These are phyloP conservation scores for Trametes sp. DNA, from an alignment of 1,284 basidiomycete genomes.

Conservation along the genomic window DNA sequence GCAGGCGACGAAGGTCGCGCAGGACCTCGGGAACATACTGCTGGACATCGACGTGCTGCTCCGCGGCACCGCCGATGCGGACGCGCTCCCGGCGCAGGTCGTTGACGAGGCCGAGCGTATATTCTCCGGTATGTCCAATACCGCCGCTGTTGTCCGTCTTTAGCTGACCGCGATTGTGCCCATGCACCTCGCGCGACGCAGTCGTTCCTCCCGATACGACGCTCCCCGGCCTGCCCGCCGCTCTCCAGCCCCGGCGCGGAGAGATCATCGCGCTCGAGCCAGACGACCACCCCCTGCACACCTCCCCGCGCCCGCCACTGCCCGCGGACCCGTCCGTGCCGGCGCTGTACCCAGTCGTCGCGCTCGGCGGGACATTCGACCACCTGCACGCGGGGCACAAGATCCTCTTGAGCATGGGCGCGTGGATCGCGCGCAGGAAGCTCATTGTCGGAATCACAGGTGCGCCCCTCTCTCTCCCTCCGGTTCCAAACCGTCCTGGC, in stretches of 20 bases:
- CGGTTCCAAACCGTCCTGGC: constrained; percentile 10
- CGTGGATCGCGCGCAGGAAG: constrained; percentile 81
- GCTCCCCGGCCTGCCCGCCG: constrained; percentile 19
- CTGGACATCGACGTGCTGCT: constrained; percentile 77
- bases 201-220: constrained; percentile 26
- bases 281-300: constrained; percentile 28
- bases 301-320: constrained; percentile 13
- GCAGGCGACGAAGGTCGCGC: constrained; percentile 74
- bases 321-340: constrained; percentile 29
- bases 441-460: constrained; percentile 92
- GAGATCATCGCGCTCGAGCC: constrained; percentile 30
- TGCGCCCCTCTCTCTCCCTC: constrained; percentile 42
- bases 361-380: constrained; percentile 90
- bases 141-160: background rate
- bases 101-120: constrained; percentile 38
- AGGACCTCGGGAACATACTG: constrained; percentile 68
- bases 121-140: constrained; percentile 38
- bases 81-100: constrained; percentile 46
- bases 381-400: constrained; percentile 98
- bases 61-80: constrained; percentile 51
- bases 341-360: constrained; percentile 55
- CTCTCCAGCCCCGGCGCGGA: constrained; percentile 14
- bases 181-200: background rate
- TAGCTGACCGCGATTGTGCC: background rate
- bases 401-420: constrained; percentile 92